A percentile compares a stretch with the other conserved stretches of the same genome.
Conservation (phyloP, 176 grass and related monocot genomes). For the Musa acuminata region DNA sequence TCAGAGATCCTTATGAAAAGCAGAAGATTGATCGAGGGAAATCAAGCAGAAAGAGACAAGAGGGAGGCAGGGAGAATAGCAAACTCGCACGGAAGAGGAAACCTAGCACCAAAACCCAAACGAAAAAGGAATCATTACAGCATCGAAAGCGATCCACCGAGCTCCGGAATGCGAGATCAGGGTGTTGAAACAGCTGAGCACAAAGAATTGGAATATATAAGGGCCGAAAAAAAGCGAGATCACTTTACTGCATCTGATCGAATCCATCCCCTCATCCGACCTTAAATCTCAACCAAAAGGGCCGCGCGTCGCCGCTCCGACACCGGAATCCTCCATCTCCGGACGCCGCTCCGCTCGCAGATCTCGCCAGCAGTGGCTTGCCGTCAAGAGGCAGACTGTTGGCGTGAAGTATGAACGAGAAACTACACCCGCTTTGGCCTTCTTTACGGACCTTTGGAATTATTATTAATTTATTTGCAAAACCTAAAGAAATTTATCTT, state of each 20-base stretch:
- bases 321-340: neutral
- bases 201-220: slow-evolving; percentile 1
- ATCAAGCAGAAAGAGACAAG: neutral
- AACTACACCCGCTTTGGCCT: too few species aligned
- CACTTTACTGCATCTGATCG: neutral
- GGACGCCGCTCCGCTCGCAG: too few species aligned
- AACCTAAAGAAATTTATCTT: too few species aligned
- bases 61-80: neutral
- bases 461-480: too few species aligned
- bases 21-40: neutral
- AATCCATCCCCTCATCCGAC: neutral
- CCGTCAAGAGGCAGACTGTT: neutral
- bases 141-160: neutral
- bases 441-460: too few species aligned
- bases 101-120: neutral
- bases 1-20: neutral
- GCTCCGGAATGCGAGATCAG: neutral
- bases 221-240: neutral
- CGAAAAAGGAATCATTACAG: neutral
- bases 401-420: too few species aligned
- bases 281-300: neutral
- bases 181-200: neutral
- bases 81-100: neutral
- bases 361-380: neutral
- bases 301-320: neutral